A percentile compares a stretch with the other conserved stretches of the same genome.
These are phyloP conservation scores for Venustampulla echinocandica DNA, from an alignment of 495 filamentous ascomycete species.

Conservation along the genomic window DNA sequence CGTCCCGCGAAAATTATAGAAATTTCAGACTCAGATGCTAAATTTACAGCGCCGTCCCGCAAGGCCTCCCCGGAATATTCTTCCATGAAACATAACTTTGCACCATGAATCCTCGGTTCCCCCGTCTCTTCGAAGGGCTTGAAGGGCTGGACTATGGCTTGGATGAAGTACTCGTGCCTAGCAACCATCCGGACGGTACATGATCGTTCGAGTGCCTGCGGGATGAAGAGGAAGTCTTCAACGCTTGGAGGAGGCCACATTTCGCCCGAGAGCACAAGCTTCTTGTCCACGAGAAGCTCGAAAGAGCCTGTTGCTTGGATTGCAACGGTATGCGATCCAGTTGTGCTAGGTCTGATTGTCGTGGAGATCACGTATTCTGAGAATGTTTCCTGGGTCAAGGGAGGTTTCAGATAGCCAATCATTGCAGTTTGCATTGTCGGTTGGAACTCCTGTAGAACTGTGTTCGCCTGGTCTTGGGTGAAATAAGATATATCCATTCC, in stretches of 20 bases:
- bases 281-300: not conserved
- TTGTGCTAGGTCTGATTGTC: constrained; percentile 4
- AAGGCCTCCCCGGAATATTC: not conserved
- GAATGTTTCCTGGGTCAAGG: not conserved
- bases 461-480: not conserved
- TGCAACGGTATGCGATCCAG: constrained; percentile 5
- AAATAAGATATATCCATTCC: constrained; percentile 7
- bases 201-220: not conserved
- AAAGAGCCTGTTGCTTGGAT: constrained; percentile 2
- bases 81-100: constrained; percentile 4
- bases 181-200: not conserved
- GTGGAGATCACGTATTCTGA: not conserved
- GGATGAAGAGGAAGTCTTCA: constrained; percentile 9
- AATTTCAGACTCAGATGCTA: constrained; percentile 43
- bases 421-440: not conserved
- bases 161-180: not conserved
- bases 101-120: constrained; percentile 1
- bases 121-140: not conserved
- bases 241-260: constrained; percentile 1
- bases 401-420: not conserved
- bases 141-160: not conserved
- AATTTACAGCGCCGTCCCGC: constrained; percentile 34
- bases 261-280: not conserved
- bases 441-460: constrained; percentile 1
- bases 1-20: constrained; percentile 55